These are phyloP conservation scores for Abrus pulchellus DNA, from an alignment of 306 rosid species.

Conservation along the genomic window DNA sequence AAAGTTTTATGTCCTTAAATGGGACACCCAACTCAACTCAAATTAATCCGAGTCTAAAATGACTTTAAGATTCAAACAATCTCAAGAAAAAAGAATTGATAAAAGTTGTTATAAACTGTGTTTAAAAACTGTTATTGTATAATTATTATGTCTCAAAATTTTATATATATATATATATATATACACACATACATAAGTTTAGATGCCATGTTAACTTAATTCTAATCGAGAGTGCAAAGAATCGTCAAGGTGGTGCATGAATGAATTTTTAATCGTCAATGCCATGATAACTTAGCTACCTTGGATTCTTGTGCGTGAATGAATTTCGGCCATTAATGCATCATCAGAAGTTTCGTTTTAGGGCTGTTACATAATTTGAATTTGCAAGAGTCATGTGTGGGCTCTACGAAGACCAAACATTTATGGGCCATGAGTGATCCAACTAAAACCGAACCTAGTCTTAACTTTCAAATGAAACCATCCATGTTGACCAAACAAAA, in stretches of 20 bases:
- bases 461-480: background rate
- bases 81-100: background rate
- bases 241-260: too few relatives aligned
- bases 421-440: constrained; percentile 32
- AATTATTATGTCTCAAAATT: too few relatives aligned
- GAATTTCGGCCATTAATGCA: constrained; percentile 16
- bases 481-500: constrained; percentile 29
- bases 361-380: background rate
- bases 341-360: constrained; percentile 16
- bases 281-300: too few relatives aligned
- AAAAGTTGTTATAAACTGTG: background rate
- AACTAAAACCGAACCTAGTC: background rate
- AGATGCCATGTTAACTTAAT: too few relatives aligned
- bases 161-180: too few relatives aligned
- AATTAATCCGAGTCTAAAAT: background rate
- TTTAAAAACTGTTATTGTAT: background rate
- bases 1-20: background rate
- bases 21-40: background rate
- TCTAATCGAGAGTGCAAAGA: too few relatives aligned
- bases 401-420: constrained; percentile 9
- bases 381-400: constrained; percentile 8
- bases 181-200: background rate
- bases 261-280: too few relatives aligned
- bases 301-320: background rate
- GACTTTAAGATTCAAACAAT: background rate